Conservation (phyloP, 139 green algal genomes). For the Picochlorum sp. region DNA sequence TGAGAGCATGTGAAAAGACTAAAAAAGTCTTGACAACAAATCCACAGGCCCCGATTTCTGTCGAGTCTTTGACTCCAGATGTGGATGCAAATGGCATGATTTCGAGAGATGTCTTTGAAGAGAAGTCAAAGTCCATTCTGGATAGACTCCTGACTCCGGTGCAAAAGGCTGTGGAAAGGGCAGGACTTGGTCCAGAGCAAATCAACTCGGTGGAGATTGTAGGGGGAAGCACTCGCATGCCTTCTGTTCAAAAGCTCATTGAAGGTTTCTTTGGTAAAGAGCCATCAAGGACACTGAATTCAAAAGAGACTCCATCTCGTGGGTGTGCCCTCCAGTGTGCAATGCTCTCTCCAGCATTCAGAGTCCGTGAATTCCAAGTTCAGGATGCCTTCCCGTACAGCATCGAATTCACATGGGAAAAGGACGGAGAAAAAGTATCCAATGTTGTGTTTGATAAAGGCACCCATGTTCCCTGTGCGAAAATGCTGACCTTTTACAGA, state of each 20-base stretch:
- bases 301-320: slow-evolving; percentile 84
- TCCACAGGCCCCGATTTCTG: slow-evolving; percentile 70
- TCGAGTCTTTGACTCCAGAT: slow-evolving; percentile 96
- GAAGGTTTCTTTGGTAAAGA: slow-evolving; percentile 46
- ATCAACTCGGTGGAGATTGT: slow-evolving; percentile 86
- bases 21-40: slow-evolving; percentile 95
- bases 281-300: slow-evolving; percentile 84
- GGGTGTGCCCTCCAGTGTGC: slow-evolving; percentile 94
- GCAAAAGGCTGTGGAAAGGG: slow-evolving; percentile 47
- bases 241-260: slow-evolving; percentile 52
- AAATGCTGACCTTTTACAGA: slow-evolving; percentile 89
- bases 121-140: slow-evolving; percentile 57
- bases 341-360: slow-evolving; percentile 96
- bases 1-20: slow-evolving; percentile 56
- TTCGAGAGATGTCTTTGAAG: slow-evolving; percentile 81
- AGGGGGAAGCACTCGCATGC: slow-evolving; percentile 76
- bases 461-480: slow-evolving; percentile 69
- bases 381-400: slow-evolving; percentile 77
- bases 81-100: slow-evolving; percentile 65
- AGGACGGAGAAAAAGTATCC: slow-evolving; percentile 51
- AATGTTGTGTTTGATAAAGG: slow-evolving; percentile 63
- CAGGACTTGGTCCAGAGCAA: slow-evolving; percentile 54
- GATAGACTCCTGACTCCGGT: slow-evolving; percentile 29
- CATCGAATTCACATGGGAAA: slow-evolving; percentile 78
- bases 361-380: slow-evolving; percentile 96